Base-by-base conservation (phyloP, 225 moss, liverwort and hornwort species). In the Marchantia paleacea region DNA sequence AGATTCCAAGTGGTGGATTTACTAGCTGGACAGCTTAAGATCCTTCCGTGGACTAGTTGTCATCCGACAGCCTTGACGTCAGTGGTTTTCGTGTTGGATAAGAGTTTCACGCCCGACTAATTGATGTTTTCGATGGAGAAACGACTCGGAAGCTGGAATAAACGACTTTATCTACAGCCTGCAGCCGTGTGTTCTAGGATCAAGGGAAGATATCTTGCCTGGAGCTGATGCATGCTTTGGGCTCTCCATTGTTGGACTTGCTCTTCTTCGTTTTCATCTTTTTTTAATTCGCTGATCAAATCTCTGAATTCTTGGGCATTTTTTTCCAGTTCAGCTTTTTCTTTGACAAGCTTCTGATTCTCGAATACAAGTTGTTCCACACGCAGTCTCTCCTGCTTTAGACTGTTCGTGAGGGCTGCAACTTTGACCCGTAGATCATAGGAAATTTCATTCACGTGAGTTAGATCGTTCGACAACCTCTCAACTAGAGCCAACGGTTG, bases 241-340 rank as follows among this genome's bases (percentile, higher is more conserved):
- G 81, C 85, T 87, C 93, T 91, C 93, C 93, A 93, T 81, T 90
- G 93, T 78, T 93, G 89, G 48, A 93, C 83, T 80, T 92, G 91
- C 74, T 90, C 87, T 72, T 93, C 91, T 57, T 83, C 86, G 75
- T 77, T 82, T 85, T 84, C 81, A 72, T 84, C 88, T 78, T 80
- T 81, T 72, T 30, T 78, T 10, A 64, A 31, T 73, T 70, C 85
- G 75, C 73, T 79, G 52, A 65, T 66, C 29, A 58, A 55, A 58
- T 83, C 71, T 82, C 79, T 85, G 64, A 89, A 84, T 83, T 89
- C 83, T 71, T 86, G 85, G 54, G 82, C 28, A 16, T 82, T 61
- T 49, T 48, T 83, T 19, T 52, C 83, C 22, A 93, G 85, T 79
- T 87, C 89, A 63, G 76, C 87, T 76, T 83, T 90, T 69, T 86